Evolutionary conservation across 768 basidiomycete species (phyloP), one percentile per base, ranked within the genome.

Genomic region (Lactarius hengduanensis): DNA sequence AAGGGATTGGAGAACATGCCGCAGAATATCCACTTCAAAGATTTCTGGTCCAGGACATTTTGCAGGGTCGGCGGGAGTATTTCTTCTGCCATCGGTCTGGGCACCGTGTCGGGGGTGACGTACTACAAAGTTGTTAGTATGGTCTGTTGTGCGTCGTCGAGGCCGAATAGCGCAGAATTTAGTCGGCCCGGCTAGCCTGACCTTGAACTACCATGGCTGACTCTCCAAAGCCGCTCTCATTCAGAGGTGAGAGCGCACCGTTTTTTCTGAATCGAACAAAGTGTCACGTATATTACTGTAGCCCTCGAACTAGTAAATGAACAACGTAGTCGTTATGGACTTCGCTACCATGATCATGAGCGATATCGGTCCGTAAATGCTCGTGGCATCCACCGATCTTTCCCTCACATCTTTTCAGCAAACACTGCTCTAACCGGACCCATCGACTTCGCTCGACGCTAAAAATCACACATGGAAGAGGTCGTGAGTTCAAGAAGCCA

Each of bases 11-110:
- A 65, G 66, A 36, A 84, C 91, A 66, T 77, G 86, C 96, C 96
- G 74, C 97, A 98, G 76, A 99, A 99, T 74, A 99, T 98, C 96
- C 96, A 99, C 76, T 98, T 97, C 67, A 98, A 78, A 28, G 88
- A 87, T 71, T 84, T 88, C 78, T 99, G 96, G 77, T 98, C 96
- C 36, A 99, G 79, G 58, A 99, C 81, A 75, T 97, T 98, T 81
- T 97, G 94, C 9, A 99, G 86, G 20, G 94, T 95, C 22, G 96
- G 87, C 18, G 85, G 83, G 50, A 96, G 84, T 2, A 83, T 80
- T 72, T 89, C 88, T 63, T 87, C 81, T 43, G 83, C 74, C 86
- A 89, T 87, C 69, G 56, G 59, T 34, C 32, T 60, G 45, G 47
- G 32, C 15, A 43, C 16, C 67, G 45, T 57, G 65, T 22, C 45